Percentiles rank a stretch among this genome's conserved stretches.
phyloP scores from a whole-genome alignment of 2,329 filamentous ascomycete species.

The Colletotrichum lini region DNA sequence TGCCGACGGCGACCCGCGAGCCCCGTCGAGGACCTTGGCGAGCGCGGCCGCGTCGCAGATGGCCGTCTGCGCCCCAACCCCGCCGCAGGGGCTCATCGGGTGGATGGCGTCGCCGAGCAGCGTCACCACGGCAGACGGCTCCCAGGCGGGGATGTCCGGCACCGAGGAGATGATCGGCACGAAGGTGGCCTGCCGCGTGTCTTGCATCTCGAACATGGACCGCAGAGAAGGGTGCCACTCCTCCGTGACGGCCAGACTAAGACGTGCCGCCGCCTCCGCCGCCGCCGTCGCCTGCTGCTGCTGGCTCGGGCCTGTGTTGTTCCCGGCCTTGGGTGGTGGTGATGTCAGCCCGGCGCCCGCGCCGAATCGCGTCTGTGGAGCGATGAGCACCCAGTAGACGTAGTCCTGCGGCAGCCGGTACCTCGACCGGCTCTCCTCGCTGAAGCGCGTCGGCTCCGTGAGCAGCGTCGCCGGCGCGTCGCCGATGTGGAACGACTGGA shows the following conservation, averaged over 20 bases:
- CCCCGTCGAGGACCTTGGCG: not conserved
- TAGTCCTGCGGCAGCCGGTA: slow-evolving; percentile 14
- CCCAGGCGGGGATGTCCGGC: slow-evolving; percentile 73
- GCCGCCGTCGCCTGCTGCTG: not conserved
- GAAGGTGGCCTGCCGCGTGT: slow-evolving; percentile 70
- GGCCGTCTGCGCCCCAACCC: slow-evolving; percentile 56
- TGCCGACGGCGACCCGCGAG: slow-evolving; percentile 8
- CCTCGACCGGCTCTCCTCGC: not conserved
- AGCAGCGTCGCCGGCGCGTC: slow-evolving; percentile 70
- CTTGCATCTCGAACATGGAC: slow-evolving; percentile 72
- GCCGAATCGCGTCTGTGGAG: slow-evolving; percentile 13
- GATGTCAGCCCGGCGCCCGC: not conserved
- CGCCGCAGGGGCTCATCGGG: slow-evolving; percentile 71
- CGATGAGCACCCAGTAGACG: slow-evolving; percentile 29
- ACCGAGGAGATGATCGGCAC: slow-evolving; percentile 78
- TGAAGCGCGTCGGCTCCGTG: slow-evolving; percentile 57
- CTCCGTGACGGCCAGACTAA: slow-evolving; percentile 55
- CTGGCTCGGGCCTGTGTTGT: too few relatives aligned
- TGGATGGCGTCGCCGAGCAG: slow-evolving; percentile 72
- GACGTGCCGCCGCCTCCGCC: slow-evolving; percentile 2
- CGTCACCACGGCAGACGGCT: slow-evolving; percentile 70
- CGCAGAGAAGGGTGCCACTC: slow-evolving; percentile 62
- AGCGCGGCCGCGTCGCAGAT: slow-evolving; percentile 26
- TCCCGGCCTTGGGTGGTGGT: too few relatives aligned
- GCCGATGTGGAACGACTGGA: slow-evolving; percentile 71